Evolutionary conservation across 768 basidiomycete species (phyloP), one percentile per base, ranked within the genome.

Genomic region (Hericium alpestre): DNA sequence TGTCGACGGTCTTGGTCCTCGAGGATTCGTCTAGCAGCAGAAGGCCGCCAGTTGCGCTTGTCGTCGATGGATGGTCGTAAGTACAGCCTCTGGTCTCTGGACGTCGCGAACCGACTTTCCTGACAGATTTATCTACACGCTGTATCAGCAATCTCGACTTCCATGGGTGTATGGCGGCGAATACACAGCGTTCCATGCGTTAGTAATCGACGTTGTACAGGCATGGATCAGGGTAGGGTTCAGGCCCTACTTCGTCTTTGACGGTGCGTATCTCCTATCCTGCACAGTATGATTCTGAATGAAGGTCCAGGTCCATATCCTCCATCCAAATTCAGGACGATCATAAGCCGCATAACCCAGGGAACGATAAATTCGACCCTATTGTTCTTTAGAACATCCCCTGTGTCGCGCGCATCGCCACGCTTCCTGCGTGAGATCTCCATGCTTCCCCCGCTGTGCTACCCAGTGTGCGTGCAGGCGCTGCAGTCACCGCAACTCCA

Each of bases 161-260:
- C 83, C 87, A 6, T 92, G 90, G 90, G 87, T 88, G 0, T 93
- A 89, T 64, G 90, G 90, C 6, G 90, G 90, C 12, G 89, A 93
- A 69, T 89, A 89, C 62, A 65, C 68, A 1, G 75, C 75, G 54
- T 85, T 89, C 59, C 67, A 70, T 8, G 63, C 67, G n/a, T 68
- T 79, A 16, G 74, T 87, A 3, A 67, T 65, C 47, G 68, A 62
- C 50, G 77, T 84, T 15, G 80, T 87, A 12, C 66, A 76, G 58
- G 81, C 84, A 12, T 91, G 88, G 90, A 74, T 85, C 48, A 70
- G 73, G 23, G 72, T 88, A 10, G 86, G 87, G 20, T 67, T 90
- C 40, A 72, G 73, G 53, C 70, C 89, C 6, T 75, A 80, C 64
- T 87, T 93, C 62, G 90, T 92, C 6, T 92, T 93, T 62, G 90